A percentile compares a stretch with the other conserved stretches of the same genome.
Evolutionary conservation across 768 basidiomycete genomes (phyloP).

Genomic region (Kwoniella mangroviensis): DNA sequence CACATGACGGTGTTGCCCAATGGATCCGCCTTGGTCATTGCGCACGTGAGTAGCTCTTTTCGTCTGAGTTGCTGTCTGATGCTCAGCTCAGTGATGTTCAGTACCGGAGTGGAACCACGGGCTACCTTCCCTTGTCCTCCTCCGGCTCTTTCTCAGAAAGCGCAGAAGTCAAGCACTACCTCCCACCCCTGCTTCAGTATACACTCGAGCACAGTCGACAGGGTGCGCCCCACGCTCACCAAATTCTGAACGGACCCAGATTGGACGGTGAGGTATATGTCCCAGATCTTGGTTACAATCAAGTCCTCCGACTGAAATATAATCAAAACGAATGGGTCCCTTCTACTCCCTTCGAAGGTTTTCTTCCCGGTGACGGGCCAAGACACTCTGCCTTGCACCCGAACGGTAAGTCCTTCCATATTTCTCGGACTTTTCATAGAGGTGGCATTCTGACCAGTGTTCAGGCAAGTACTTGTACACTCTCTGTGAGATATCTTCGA

Average conservation of each 20-base stretch:
- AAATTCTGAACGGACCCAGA: slow-evolving; percentile 24
- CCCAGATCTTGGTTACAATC: slow-evolving; percentile 65
- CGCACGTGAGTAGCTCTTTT: slow-evolving; percentile 5
- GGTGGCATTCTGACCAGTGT: too few relatives aligned
- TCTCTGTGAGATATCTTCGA: too few relatives aligned
- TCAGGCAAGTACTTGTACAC: too few relatives aligned
- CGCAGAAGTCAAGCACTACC: slow-evolving; percentile 7
- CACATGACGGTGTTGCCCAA: slow-evolving; percentile 5
- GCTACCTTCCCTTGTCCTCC: slow-evolving; percentile 11
- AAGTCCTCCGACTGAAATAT: slow-evolving; percentile 60
- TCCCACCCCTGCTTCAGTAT: not conserved
- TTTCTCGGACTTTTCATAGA: too few relatives aligned
- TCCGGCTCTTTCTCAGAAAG: slow-evolving; percentile 13
- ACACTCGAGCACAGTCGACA: slow-evolving; percentile 23
- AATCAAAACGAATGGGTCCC: slow-evolving; percentile 61
- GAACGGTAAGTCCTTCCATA: slow-evolving; percentile 24
- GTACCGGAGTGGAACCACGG: slow-evolving; percentile 28
- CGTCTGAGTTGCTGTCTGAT: not conserved
- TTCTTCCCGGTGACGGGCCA: slow-evolving; percentile 54
- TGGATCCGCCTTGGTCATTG: not conserved
- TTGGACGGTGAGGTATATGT: slow-evolving; percentile 58
- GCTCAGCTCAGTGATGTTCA: not conserved
- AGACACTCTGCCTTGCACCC: slow-evolving; percentile 32
- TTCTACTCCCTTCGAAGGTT: slow-evolving; percentile 63
- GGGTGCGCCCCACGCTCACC: slow-evolving; percentile 33